Evolutionary conservation across 2,329 filamentous ascomycete genomes (phyloP).

Genomic region (Arthrinium puccinioides): DNA sequence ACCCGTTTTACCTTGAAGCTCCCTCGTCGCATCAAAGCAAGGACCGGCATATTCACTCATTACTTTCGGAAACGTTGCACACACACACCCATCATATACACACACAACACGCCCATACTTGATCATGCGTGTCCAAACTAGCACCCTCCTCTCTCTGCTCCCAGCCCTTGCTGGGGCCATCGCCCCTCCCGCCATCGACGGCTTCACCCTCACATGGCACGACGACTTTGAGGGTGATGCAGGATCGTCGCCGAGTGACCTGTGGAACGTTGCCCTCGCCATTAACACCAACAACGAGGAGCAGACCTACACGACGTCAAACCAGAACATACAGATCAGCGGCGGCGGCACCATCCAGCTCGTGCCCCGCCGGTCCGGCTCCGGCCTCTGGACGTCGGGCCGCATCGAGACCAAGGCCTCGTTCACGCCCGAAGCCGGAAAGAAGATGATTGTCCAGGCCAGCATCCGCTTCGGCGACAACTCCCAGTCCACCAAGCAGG

Average conservation of each 20-base stretch:
- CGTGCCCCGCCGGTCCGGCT: slow-evolving; percentile 33
- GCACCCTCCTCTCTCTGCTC: slow-evolving; percentile 15
- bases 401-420: slow-evolving; percentile 39
- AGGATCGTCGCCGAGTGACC: slow-evolving; percentile 28
- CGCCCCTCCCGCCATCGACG: slow-evolving; percentile 18
- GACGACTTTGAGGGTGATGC: slow-evolving; percentile 35
- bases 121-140: slow-evolving; percentile 21
- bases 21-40: neutral
- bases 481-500: slow-evolving; percentile 31
- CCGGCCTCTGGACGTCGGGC: slow-evolving; percentile 40
- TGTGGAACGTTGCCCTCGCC: slow-evolving; percentile 39
- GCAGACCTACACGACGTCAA: slow-evolving; percentile 37
- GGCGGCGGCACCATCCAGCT: slow-evolving; percentile 45
- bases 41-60: neutral
- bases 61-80: neutral
- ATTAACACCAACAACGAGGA: slow-evolving; percentile 42
- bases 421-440: slow-evolving; percentile 34
- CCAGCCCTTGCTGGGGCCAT: slow-evolving; percentile 20
- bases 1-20: neutral
- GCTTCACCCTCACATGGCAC: slow-evolving; percentile 35
- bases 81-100: slow-evolving; percentile 2
- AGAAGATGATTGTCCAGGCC: slow-evolving; percentile 34
- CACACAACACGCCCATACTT: neutral
- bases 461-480: slow-evolving; percentile 36
- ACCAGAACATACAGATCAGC: slow-evolving; percentile 40